These are phyloP conservation scores for Suillus subalutaceus DNA, from an alignment of 768 basidiomycete species.

Conservation along the genomic window DNA sequence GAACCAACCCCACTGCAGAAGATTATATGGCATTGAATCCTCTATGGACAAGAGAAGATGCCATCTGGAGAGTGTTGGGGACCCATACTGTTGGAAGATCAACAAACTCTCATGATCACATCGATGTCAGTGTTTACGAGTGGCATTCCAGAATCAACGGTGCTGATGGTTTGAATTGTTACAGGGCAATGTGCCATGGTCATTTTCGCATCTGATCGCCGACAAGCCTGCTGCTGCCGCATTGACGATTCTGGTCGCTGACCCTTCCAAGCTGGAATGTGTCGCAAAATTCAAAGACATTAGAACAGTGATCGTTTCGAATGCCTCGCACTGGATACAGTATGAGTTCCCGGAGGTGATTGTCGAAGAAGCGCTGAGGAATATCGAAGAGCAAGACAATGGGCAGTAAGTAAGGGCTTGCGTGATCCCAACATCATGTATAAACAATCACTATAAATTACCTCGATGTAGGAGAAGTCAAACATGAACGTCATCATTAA, in stretches of 20 bases:
- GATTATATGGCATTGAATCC: constrained; percentile 13
- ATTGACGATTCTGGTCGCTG: constrained; percentile 15
- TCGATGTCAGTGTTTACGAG: constrained; percentile 11
- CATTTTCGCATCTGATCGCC: constrained; percentile 15
- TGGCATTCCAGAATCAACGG: background rate
- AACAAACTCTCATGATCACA: constrained; percentile 10
- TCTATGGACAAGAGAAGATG: constrained; percentile 4
- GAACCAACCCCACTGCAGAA: constrained; percentile 4
- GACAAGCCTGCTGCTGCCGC: constrained; percentile 11
- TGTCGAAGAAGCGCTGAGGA: constrained; percentile 16
- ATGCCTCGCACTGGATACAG: constrained; percentile 23
- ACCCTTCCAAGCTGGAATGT: constrained; percentile 14
- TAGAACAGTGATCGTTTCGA: constrained; percentile 12
- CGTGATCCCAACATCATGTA: too few species aligned
- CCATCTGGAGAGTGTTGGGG: constrained; percentile 15
- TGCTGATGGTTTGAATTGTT: constrained; percentile 1
- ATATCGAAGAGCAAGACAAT: background rate
- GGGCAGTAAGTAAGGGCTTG: background rate
- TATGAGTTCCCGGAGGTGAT: constrained; percentile 20
- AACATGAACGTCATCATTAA: too few species aligned
- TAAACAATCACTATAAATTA: too few species aligned
- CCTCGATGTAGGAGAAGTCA: too few species aligned
- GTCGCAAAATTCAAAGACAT: constrained; percentile 14
- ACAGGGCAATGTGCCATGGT: constrained; percentile 22
- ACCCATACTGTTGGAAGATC: constrained; percentile 7